Percentiles rank a stretch among this genome's conserved stretches.
Evolutionary conservation across 1,284 basidiomycete genomes (phyloP).

Genomic region (Acaromyces ingoldii): DNA sequence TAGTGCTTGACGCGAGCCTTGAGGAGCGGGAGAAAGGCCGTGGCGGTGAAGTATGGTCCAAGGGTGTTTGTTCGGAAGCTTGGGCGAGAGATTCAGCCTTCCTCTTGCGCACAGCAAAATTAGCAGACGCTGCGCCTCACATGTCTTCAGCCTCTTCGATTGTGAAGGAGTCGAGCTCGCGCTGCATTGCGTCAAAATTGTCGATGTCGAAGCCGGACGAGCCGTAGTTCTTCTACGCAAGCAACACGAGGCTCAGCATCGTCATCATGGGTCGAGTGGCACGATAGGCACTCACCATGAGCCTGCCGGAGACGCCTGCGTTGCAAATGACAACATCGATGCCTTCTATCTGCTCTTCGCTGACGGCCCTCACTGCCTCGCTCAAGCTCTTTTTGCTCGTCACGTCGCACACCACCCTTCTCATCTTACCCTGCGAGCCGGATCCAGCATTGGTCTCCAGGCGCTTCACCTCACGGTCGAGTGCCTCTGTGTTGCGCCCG

Average conservation of each 20-base stretch:
- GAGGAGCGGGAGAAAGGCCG: slow-evolving; percentile 21
- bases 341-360: slow-evolving; percentile 9
- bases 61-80: slow-evolving; percentile 19
- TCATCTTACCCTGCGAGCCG: slow-evolving; percentile 11
- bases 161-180: slow-evolving; percentile 21
- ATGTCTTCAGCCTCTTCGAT: slow-evolving; percentile 16
- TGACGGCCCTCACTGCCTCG: slow-evolving; percentile 8
- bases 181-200: slow-evolving; percentile 15
- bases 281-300: slow-evolving; percentile 10
- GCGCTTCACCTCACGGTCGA: slow-evolving; percentile 12
- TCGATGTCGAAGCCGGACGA: slow-evolving; percentile 5
- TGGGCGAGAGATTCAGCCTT: not conserved
- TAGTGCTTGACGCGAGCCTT: slow-evolving; percentile 5
- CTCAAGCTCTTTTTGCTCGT: slow-evolving; percentile 18
- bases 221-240: not conserved
- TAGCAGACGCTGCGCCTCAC: not conserved
- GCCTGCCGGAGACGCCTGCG: slow-evolving; percentile 17
- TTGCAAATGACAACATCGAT: slow-evolving; percentile 25
- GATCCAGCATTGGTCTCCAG: slow-evolving; percentile 7
- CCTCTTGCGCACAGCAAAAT: not conserved
- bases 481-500: slow-evolving; percentile 13
- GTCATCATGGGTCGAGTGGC: not conserved
- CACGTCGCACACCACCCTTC: not conserved
- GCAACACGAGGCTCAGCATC: not conserved
- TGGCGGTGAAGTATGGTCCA: slow-evolving; percentile 22